Conservation (phyloP, 148 eudicot species). For the Oxyria digyna region DNA sequence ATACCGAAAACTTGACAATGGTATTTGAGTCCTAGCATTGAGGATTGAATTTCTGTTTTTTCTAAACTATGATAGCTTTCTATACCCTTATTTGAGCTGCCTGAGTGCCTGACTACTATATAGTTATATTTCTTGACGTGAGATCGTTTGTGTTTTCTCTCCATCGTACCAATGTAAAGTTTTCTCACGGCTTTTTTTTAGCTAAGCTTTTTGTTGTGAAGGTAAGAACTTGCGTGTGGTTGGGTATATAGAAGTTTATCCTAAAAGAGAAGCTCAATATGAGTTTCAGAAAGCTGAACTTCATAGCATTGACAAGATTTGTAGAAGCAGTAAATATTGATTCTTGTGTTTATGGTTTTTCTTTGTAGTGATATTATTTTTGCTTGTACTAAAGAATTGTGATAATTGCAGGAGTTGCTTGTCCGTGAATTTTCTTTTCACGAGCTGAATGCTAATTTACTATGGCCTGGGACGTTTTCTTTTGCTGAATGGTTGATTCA, state of each 20-base stretch:
- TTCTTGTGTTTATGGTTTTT: neutral
- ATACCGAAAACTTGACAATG: neutral
- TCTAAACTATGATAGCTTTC: too few relatives aligned
- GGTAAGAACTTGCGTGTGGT: neutral
- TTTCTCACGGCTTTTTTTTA: too few relatives aligned
- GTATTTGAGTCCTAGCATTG: neutral
- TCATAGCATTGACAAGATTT: neutral
- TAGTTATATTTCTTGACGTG: too few relatives aligned
- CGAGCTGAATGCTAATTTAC: slow-evolving; percentile 86
- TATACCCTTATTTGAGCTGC: too few relatives aligned
- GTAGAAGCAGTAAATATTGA: neutral
- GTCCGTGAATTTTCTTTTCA: slow-evolving; percentile 91
- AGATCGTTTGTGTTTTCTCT: too few relatives aligned
- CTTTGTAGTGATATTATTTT: neutral
- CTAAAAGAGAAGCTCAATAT: neutral
- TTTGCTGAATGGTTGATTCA: slow-evolving; percentile 87
- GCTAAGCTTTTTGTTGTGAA: neutral
- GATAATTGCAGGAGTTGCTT: slow-evolving; percentile 52
- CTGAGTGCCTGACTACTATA: too few relatives aligned
- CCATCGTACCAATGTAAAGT: too few relatives aligned
- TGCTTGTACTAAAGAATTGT: neutral
- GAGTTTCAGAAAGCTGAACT: neutral
- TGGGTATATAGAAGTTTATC: neutral
- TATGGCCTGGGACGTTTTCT: slow-evolving; percentile 98
- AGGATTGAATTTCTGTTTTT: neutral